Evolutionary conservation across 345 rosid species (phyloP).

Genomic region (Eucalyptus tenuipes): DNA sequence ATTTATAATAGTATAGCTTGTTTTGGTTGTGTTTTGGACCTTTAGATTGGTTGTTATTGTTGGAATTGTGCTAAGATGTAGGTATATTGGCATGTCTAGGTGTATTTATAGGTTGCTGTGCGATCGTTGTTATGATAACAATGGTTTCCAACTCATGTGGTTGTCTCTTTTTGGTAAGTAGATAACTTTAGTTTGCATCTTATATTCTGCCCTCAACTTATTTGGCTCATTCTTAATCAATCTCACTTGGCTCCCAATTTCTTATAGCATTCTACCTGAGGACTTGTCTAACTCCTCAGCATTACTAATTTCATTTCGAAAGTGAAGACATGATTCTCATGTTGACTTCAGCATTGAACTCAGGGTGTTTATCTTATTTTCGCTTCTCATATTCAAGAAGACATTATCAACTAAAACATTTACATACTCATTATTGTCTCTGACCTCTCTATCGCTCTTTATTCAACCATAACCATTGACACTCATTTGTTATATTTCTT

Average conservation of each 20-base stretch:
- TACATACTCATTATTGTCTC: no score
- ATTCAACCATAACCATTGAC: no score
- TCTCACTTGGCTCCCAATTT: not conserved
- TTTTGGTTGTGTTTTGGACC: not conserved
- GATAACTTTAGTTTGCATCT: not conserved
- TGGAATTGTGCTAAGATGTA: not conserved
- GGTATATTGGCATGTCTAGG: not conserved
- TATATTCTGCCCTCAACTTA: not conserved
- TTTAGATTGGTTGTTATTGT: not conserved
- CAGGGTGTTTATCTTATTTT: no score
- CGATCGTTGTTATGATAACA: not conserved
- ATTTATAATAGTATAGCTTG: not conserved
- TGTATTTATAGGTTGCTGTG: not conserved
- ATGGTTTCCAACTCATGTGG: not conserved
- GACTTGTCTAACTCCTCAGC: not conserved
- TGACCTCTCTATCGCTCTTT: no score
- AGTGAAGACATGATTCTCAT: no score
- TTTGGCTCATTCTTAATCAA: not conserved
- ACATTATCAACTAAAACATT: no score
- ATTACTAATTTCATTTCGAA: no score
- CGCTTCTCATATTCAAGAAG: no score
- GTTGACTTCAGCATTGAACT: no score
- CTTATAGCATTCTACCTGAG: no score
- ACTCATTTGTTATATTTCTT: no score
- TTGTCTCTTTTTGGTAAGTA: not conserved